Conservation (phyloP, 2,329 filamentous ascomycete genomes). For the Epichloe festucae region DNA sequence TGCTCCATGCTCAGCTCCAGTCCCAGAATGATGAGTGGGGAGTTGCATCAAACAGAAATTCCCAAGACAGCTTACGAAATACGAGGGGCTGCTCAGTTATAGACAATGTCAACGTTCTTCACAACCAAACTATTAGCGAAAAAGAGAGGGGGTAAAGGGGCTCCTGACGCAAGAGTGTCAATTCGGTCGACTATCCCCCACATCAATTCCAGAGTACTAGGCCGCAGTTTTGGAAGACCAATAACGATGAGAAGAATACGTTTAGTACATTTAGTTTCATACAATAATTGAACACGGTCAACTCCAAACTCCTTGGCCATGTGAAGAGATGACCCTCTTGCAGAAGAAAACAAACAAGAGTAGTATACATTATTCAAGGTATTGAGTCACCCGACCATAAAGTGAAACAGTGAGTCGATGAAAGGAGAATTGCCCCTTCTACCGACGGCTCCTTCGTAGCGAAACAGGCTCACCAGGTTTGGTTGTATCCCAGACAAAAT, state of each 20-base stretch:
- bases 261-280: constrained; percentile 7
- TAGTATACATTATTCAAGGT: background rate
- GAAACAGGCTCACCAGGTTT: constrained; percentile 5
- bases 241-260: constrained; percentile 7
- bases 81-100: background rate
- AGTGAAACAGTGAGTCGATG: no score
- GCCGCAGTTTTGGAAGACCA: constrained; percentile 5
- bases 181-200: background rate
- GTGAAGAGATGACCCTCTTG: background rate
- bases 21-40: background rate
- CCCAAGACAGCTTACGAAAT: background rate
- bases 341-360: background rate
- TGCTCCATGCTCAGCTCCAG: background rate
- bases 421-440: background rate
- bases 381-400: no score
- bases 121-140: background rate
- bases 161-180: background rate
- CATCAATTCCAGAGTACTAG: background rate
- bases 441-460: background rate
- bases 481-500: constrained; percentile 22
- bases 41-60: background rate
- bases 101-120: background rate
- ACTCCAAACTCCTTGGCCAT: background rate
- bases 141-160: background rate
- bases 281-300: constrained; percentile 1